Evolutionary conservation across 2,329 filamentous ascomycete genomes (phyloP).

Genomic region (Exophiala phaeomuriformis): DNA sequence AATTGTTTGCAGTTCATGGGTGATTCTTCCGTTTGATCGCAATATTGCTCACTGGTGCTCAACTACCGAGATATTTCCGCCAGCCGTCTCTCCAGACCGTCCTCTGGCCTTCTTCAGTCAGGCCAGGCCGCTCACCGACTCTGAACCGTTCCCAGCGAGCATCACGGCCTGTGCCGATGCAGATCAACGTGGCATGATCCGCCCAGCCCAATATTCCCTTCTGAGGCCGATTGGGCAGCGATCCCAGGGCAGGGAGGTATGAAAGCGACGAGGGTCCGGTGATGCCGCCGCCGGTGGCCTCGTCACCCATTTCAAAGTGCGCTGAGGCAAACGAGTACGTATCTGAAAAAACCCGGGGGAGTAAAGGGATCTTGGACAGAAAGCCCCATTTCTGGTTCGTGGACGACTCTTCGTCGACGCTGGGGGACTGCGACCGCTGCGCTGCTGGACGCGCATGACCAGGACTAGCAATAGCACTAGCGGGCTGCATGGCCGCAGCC

Average conservation of each 20-base stretch:
- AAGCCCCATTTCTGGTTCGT: constrained; percentile 75
- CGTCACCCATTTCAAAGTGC: constrained; percentile 77
- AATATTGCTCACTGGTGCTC: constrained; percentile 5
- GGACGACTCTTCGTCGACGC: constrained; percentile 34
- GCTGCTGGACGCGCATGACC: constrained; percentile 22
- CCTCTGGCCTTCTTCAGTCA: constrained; percentile 55
- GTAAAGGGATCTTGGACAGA: constrained; percentile 70
- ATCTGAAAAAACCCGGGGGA: constrained; percentile 83
- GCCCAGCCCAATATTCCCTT: constrained; percentile 86
- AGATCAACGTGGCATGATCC: constrained; percentile 61
- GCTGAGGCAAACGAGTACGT: constrained; percentile 76
- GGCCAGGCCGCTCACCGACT: constrained; percentile 51
- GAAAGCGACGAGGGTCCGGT: constrained; percentile 29
- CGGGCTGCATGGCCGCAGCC: constrained; percentile 30
- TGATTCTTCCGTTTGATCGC: too few species aligned
- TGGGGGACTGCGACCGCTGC: constrained; percentile 24
- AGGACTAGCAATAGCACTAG: constrained; percentile 18
- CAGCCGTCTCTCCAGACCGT: constrained; percentile 66
- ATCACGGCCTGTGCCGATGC: constrained; percentile 71
- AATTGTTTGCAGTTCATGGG: background rate
- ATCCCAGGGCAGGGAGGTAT: constrained; percentile 45
- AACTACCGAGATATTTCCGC: constrained; percentile 63
- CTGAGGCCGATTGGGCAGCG: constrained; percentile 53
- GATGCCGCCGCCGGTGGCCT: constrained; percentile 39
- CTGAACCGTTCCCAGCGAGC: constrained; percentile 84